Base-by-base conservation (phyloP, 768 basidiomycete genomes). In the Podaxis rugospora region DNA sequence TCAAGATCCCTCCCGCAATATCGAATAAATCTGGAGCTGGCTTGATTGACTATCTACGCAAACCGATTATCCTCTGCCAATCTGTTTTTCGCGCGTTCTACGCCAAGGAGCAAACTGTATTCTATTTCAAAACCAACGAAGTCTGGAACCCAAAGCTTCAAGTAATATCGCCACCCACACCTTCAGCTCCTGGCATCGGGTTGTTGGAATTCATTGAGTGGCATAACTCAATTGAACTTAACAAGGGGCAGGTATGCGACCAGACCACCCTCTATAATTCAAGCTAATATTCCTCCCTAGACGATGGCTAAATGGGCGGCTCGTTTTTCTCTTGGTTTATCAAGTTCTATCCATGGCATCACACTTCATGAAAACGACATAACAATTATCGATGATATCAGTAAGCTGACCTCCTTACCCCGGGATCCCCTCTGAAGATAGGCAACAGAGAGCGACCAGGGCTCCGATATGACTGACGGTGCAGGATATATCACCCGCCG, bases 261-360 rank as follows among this genome's bases (percentile, higher is more conserved):
- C 10, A 6, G 10, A 32, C 46, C 13, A 46, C 35, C 9, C 39
- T 53, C 32, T 52, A 44, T 28, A 57, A 21, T 50, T 27, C 59
- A n/a, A 10, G 39, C 44, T 57, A 50, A 51, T 46, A 16, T 35
- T 6, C 10, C 11, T 46, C 3, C 51, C 10, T 55, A 89, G 88
- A 75, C 78, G 10, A 80, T 88, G 72, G 75, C 82, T 1, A 89
- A 90, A 70, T 89, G 83, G 81, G 75, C 80, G 11, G 78, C 87
- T n/a, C 78, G 87, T 0, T 84, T 83, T 63, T 78, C 81, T 0
- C 76, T 90, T 7, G 85, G 83, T 0, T 68, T 88, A 5, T 89
- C 88, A 0, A 88, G 80, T 53, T 88, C 88, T 1, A 74, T 83
- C 3, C 87, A 87, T 5, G 87, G 84, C 0, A 70, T 82, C 2